Evolutionary conservation across 768 basidiomycete species (phyloP), one percentile per base, ranked within the genome.

Genomic region (Trichaptum fuscoviolaceum): DNA sequence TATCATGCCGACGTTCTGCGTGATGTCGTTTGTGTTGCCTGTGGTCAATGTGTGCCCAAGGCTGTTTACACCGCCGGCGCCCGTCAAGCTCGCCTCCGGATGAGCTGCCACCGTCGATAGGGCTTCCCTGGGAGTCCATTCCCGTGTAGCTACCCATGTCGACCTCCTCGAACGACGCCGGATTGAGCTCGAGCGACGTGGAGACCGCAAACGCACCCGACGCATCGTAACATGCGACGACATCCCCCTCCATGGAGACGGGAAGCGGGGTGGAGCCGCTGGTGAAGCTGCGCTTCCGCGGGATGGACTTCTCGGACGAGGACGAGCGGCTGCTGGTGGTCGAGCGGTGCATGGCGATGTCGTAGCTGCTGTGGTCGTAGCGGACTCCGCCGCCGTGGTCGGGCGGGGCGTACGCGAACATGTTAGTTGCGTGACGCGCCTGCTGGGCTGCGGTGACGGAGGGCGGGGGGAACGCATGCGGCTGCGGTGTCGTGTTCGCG

Each of bases 261-360:
- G 71, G 63, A 61, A 77, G 74, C 67, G 72, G 75, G 58, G 78
- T 74, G 20, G 82, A 74, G 2, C 77, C 73, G 63, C 77, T 75
- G 1, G 80, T 85, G 72, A 90, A 87, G 73, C 87, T 88, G 67
- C 90, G 82, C 75, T 91, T 91, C 42, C 88, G 80, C 1, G 88
- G 87, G 10, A 89, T 81, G 58, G 83, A 83, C 63, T 87, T 83
- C 66, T 80, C 76, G 10, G 80, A 79, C 30, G 85, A 80, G 24
- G 76, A 69, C 26, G 75, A 77, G 66, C 79, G 79, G 4, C 75
- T 75, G 65, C 76, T 75, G 17, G 79, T 75, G 58, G 78, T 76
- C 26, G 80, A 80, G 18, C 80, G 75, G 60, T 75, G 71, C 63
- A 74, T 77, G 67, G 66, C 70, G 20, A 52, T 61, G 35, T 66